phyloP scores from a whole-genome alignment of 2,329 filamentous ascomycete species.

The Xylariaceae sp. region DNA sequence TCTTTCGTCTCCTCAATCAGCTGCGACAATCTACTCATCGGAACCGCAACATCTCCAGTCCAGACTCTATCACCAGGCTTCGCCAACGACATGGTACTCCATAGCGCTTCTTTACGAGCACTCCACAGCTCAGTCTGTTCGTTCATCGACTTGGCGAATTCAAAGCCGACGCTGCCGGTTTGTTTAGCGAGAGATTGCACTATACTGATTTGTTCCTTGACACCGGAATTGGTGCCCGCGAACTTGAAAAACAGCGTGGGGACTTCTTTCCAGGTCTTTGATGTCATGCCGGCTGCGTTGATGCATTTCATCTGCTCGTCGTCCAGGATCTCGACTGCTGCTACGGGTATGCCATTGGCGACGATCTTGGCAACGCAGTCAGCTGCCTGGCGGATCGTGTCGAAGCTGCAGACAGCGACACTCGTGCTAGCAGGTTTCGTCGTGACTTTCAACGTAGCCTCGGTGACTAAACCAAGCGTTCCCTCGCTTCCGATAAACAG shows the following conservation, averaged over 20 bases:
- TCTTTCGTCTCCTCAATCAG: constrained; percentile 73
- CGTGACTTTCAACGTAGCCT: constrained; percentile 71
- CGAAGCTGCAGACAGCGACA: constrained; percentile 57
- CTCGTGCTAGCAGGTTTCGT: constrained; percentile 66
- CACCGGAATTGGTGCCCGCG: constrained; percentile 55
- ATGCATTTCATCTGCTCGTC: constrained; percentile 66
- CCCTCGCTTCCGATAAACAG: constrained; percentile 77
- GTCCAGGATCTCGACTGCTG: constrained; percentile 73
- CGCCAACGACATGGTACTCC: constrained; percentile 67
- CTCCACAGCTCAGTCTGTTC: constrained; percentile 78
- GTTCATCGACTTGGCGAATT: constrained; percentile 64
- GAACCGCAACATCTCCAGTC: constrained; percentile 83
- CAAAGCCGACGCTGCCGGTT: constrained; percentile 62
- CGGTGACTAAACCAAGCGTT: constrained; percentile 74
- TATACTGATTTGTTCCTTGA: constrained; percentile 67
- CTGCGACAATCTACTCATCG: constrained; percentile 65
- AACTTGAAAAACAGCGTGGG: constrained; percentile 71
- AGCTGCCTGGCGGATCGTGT: constrained; percentile 54
- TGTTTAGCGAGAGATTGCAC: constrained; percentile 32
- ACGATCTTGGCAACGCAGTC: constrained; percentile 68
- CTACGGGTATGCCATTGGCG: constrained; percentile 65
- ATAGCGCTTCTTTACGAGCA: constrained; percentile 76
- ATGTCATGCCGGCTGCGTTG: constrained; percentile 51
- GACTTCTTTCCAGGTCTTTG: constrained; percentile 54
- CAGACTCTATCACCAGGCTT: constrained; percentile 66